Evolutionary conservation across 208 protist genomes (phyloP), one percentile per base, ranked within the genome.

Genomic region (Leishmania braziliensis): DNA sequence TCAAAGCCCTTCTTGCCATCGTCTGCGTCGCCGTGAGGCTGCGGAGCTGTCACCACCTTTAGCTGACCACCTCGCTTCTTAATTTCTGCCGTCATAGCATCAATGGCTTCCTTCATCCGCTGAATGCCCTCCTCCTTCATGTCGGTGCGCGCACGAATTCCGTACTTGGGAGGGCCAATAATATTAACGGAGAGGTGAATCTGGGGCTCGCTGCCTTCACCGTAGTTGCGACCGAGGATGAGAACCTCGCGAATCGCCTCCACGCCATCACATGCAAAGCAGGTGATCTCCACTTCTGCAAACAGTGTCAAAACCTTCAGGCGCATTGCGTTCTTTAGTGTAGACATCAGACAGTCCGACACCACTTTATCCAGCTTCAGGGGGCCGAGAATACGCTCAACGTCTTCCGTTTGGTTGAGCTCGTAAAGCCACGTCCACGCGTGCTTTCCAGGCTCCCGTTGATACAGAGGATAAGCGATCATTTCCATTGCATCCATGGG

Each of bases 201-300:
- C 43, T 90, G 69, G 8, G 90, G 87, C 9, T 91, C 81, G 20
- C 96, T 89, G 43, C 92, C 95, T n/a, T 89, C 92, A 10, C 89
- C 83, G 83, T 89, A 95, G 18, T 90, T 89, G 73, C 98, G 87
- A n/a, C 98, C 98, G 26, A 97, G 86, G 23, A 92, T 74, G 3
- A 99, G 92, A 1, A 99, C 96, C 14, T 94, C 86, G 78, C 99
- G 99, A 79, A 99, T 98, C 10, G 98, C 98, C 81, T 99, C 97
- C 73, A 99, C 99, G 75, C 99, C 99, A 86, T 99, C 99, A 84
- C 98, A 99, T 39, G 92, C 88, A 88, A 98, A 99, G 91, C 99
- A 99, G n/a, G 98, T 99, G 46, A 99, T 97, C 81, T 99, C 97
- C 50, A 99, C 93, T 81, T 99, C 98, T 3, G 98, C 98, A 56